phyloP scores from a whole-genome alignment of 306 rosid species.

The Spatholobus suberectus region DNA sequence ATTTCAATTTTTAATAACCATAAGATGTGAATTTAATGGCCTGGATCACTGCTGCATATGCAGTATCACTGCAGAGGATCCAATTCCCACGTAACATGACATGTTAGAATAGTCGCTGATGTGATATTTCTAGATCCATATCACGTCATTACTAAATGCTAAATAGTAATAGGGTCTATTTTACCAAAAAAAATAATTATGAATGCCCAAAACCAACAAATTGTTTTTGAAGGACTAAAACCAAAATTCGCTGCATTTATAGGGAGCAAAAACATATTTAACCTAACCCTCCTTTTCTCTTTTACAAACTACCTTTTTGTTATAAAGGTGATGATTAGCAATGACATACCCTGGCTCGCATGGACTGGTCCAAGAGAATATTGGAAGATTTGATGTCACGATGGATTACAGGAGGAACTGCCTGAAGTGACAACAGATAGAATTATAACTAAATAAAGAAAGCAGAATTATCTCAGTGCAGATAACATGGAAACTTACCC shows the following conservation, averaged over 20 bases:
- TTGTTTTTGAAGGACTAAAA: neutral
- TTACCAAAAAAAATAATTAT: neutral
- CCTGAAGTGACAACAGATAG: slow-evolving; percentile 58
- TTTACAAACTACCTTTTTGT: neutral
- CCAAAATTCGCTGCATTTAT: neutral
- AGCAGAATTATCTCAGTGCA: slow-evolving; percentile 21
- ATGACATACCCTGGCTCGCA: slow-evolving; percentile 88
- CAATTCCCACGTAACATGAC: neutral
- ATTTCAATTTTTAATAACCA: too few species aligned
- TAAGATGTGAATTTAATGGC: too few species aligned
- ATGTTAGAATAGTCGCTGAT: neutral
- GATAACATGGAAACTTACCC: slow-evolving; percentile 63
- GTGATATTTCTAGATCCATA: neutral
- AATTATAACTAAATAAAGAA: slow-evolving; percentile 20
- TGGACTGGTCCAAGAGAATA: slow-evolving; percentile 85
- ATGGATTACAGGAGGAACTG: slow-evolving; percentile 96
- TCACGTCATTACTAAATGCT: neutral
- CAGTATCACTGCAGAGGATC: too few species aligned
- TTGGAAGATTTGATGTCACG: slow-evolving; percentile 93
- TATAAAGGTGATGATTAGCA: neutral
- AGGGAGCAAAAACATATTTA: neutral
- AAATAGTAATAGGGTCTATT: neutral
- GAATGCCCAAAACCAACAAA: neutral
- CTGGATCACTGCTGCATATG: too few species aligned
- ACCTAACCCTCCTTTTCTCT: neutral